Percentiles rank a stretch among this genome's conserved stretches.
Evolutionary conservation across 495 filamentous ascomycete species (phyloP).

Genomic region (Xylaria grammica): DNA sequence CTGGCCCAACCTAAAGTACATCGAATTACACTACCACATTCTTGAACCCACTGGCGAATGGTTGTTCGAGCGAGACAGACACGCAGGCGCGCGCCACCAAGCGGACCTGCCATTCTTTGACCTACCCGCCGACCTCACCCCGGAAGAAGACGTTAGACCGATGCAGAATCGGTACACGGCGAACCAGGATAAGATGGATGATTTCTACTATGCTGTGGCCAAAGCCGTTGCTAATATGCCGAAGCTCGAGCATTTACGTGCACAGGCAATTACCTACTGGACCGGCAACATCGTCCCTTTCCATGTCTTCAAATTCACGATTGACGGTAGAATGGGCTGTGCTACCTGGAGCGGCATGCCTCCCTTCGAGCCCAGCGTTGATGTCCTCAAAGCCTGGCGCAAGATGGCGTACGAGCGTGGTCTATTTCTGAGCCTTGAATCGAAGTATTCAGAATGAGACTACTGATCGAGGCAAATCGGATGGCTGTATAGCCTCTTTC

Average conservation of each 20-base stretch:
- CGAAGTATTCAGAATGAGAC: not conserved
- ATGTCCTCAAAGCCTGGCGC: constrained; percentile 6
- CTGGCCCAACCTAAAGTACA: constrained; percentile 12
- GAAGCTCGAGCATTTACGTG: not conserved
- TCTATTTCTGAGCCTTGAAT: not conserved
- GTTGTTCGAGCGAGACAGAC: not conserved
- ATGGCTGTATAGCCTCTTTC: too few species aligned
- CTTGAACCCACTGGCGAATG: not conserved
- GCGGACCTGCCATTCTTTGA: constrained; percentile 7
- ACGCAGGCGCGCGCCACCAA: not conserved
- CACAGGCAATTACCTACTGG: constrained; percentile 9
- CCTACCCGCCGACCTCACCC: not conserved
- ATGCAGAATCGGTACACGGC: constrained; percentile 12
- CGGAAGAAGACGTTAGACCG: not conserved
- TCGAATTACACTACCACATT: constrained; percentile 18
- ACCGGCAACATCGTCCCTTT: not conserved
- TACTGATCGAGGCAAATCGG: too few species aligned
- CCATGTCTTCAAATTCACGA: constrained; percentile 4
- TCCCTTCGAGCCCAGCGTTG: not conserved
- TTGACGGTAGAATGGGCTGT: not conserved
- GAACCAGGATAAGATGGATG: constrained; percentile 6
- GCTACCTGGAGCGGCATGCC: constrained; percentile 8
- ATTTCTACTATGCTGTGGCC: not conserved
- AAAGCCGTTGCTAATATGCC: constrained; percentile 12
- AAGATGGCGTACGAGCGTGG: not conserved